Conservation (phyloP, 768 basidiomycete species). For the Glaciozyma martinii region DNA sequence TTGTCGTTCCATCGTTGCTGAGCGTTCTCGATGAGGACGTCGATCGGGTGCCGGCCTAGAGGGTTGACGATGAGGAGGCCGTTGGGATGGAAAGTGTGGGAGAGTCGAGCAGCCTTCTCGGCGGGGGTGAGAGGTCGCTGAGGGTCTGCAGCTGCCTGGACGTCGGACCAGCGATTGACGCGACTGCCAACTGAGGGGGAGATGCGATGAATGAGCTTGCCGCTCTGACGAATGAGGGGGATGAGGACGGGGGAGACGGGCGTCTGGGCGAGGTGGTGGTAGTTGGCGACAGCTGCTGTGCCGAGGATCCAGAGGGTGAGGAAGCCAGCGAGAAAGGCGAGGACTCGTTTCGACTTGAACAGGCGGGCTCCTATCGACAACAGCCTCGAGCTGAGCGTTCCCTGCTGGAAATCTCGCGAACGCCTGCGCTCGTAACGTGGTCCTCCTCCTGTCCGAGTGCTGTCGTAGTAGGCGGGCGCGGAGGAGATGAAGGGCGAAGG, state of each 20-base stretch:
- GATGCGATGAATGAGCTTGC: constrained; percentile 17
- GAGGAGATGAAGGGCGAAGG: too few species aligned
- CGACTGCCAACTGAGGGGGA: constrained; percentile 15
- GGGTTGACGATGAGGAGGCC: constrained; percentile 31
- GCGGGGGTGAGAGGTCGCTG: constrained; percentile 21
- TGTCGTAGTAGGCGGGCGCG: too few species aligned
- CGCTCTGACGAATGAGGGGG: constrained; percentile 25
- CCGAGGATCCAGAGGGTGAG: constrained; percentile 7
- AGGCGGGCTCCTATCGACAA: constrained; percentile 3
- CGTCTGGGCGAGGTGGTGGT: constrained; percentile 5
- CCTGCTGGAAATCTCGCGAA: too few species aligned
- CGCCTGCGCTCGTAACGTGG: too few species aligned
- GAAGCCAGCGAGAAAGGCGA: constrained; percentile 3
- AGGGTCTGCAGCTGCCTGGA: constrained; percentile 15
- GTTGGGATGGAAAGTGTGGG: constrained; percentile 32
- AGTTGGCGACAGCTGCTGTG: constrained; percentile 5
- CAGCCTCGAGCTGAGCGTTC: not conserved
- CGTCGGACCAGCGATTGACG: constrained; percentile 29
- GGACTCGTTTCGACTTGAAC: not conserved
- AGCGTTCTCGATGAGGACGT: constrained; percentile 43
- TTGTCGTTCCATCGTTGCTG: constrained; percentile 53
- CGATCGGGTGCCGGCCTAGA: constrained; percentile 44
- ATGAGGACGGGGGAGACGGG: constrained; percentile 23
- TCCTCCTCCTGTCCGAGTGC: too few species aligned
- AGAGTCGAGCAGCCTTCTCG: constrained; percentile 16